Evolutionary conservation across 2,329 filamentous ascomycete genomes (phyloP), one percentile per base, ranked within the genome.

Genomic region (Capronia coronata): DNA sequence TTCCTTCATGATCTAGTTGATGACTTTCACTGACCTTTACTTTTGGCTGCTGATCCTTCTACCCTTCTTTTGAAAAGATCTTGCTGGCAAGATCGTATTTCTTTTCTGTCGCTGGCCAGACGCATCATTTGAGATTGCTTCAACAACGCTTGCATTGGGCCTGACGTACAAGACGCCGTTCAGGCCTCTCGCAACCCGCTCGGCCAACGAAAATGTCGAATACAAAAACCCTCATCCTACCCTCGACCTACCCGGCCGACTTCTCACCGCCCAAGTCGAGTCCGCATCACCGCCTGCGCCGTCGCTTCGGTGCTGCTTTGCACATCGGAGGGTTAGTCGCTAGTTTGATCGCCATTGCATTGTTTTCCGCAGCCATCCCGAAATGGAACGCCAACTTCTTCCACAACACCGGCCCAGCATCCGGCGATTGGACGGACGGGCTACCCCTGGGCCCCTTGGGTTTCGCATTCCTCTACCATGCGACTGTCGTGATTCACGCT

Each of bases 381-480:
- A 45, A 48, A 16, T 65, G 64, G 62, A 53, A 65, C 37, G 42
- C 41, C 34, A 62, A 61, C 29, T 61, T 66, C 51, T 59, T 59
- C 35, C 63, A 64, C 49, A 57, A 49, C 13, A 51, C 50, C 11
- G 61, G 62, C 2, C 56, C 60, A 2, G 51, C 45, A 32, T 49
- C 54, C 34, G 61, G 61, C 5, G 62, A 61, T 48, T 65, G 63
- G 64, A 64, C 65, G 34, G 64, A 66, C 51, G 60, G 58, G 23
- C 51, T 65, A 40, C 55, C 62, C 3, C 56, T 65, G 43, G 56
- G 57, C 5, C 60, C 62, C 29, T 60, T 66, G 52, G 18, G 32
- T 18, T 40, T 58, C 30, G 43, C 57, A 6, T 43, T 59, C 21
- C 14, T 54, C 29, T 55, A 51, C 32, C 56, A 51, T 37, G 30